These are phyloP conservation scores for Russula sp. DNA, from an alignment of 768 basidiomycete genomes.

Conservation along the genomic window DNA sequence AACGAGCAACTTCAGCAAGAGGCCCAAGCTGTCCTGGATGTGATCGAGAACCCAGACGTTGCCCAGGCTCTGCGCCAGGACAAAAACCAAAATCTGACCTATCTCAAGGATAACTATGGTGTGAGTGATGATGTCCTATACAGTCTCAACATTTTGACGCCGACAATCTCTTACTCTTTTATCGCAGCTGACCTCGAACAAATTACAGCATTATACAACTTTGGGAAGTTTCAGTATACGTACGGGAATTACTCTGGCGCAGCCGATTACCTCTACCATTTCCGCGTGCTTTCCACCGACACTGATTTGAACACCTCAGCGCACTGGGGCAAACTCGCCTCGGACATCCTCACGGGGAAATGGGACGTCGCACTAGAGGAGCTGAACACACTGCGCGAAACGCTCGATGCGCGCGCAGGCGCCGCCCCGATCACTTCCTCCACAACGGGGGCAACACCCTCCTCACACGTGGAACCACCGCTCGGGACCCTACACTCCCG, in stretches of 20 bases:
- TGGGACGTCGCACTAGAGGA: constrained; percentile 96
- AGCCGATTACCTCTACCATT: constrained; percentile 97
- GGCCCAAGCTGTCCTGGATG: constrained; percentile 89
- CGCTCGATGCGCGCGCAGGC: constrained; percentile 76
- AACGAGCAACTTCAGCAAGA: constrained; percentile 84
- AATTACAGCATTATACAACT: constrained; percentile 95
- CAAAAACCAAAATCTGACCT: constrained; percentile 93
- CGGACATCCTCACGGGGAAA: constrained; percentile 89
- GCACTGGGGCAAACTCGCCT: constrained; percentile 98
- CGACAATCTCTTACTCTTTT: no score
- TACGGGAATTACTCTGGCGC: constrained; percentile 96
- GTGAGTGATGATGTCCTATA: constrained; percentile 45
- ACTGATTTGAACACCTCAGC: constrained; percentile 91
- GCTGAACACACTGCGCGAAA: constrained; percentile 90
- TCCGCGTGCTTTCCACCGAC: constrained; percentile 95
- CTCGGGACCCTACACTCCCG: constrained; percentile 88
- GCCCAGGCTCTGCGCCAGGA: constrained; percentile 93
- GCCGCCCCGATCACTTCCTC: constrained; percentile 39
- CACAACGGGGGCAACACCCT: not conserved
- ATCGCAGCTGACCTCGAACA: constrained; percentile 87
- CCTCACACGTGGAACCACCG: constrained; percentile 63
- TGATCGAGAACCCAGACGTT: constrained; percentile 96
- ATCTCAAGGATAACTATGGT: constrained; percentile 88
- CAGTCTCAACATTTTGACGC: constrained; percentile 8
- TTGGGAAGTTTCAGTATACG: constrained; percentile 98